Evolutionary conservation across 306 rosid species (phyloP).

Genomic region (Sindora glabra): DNA sequence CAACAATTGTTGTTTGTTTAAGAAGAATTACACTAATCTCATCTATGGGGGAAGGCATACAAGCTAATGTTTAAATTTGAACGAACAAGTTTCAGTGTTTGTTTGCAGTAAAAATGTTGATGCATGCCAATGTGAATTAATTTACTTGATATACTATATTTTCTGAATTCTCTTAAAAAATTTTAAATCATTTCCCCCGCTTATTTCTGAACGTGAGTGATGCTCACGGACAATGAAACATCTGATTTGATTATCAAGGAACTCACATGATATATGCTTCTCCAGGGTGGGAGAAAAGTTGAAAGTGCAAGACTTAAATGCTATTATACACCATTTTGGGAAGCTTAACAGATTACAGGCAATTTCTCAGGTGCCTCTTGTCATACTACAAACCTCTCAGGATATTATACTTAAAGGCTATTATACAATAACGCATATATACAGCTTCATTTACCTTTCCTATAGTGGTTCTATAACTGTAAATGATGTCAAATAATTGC

Average conservation of each 20-base stretch:
- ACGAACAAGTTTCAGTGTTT: no score
- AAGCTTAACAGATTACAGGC: slow-evolving; percentile 39
- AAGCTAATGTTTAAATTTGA: no score
- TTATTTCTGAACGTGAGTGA: background rate
- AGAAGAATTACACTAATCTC: no score
- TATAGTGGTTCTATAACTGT: background rate
- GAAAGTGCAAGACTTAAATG: slow-evolving; percentile 71
- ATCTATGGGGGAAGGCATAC: no score
- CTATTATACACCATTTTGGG: slow-evolving; percentile 52
- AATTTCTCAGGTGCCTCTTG: slow-evolving; percentile 54
- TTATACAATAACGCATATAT: background rate
- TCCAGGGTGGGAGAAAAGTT: slow-evolving; percentile 53
- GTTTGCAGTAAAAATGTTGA: no score
- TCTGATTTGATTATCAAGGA: background rate
- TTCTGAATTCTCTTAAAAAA: no score
- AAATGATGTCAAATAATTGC: slow-evolving; percentile 19
- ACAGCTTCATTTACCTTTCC: background rate
- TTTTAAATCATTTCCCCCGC: background rate
- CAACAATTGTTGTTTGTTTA: no score
- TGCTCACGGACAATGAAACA: background rate
- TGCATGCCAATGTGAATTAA: no score
- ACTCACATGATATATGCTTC: background rate
- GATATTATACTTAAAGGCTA: background rate
- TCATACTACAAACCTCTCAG: background rate
- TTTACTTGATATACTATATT: no score